These are phyloP conservation scores for Boletellus ananiceps DNA, from an alignment of 768 basidiomycete genomes.

Conservation along the genomic window DNA sequence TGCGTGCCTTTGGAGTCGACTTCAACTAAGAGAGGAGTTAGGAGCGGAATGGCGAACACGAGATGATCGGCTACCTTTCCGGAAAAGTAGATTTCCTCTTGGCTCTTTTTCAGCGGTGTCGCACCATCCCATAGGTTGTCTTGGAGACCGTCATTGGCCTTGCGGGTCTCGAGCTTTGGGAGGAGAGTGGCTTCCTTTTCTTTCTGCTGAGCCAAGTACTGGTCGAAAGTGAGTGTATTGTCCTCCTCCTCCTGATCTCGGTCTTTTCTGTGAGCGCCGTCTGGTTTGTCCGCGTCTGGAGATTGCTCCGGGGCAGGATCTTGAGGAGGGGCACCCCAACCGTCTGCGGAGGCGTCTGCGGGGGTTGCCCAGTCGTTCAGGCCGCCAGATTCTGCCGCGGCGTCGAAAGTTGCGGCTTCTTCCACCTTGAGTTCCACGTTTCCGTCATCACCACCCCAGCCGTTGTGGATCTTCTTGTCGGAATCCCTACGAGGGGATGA, in stretches of 20 bases:
- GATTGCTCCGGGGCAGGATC: slow-evolving; percentile 30
- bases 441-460: slow-evolving; percentile 94
- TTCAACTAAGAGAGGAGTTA: slow-evolving; percentile 47
- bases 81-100: slow-evolving; percentile 74
- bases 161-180: slow-evolving; percentile 73
- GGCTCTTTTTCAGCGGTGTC: slow-evolving; percentile 58
- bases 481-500: slow-evolving; percentile 60
- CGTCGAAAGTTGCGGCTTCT: slow-evolving; percentile 68
- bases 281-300: slow-evolving; percentile 36
- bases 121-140: slow-evolving; percentile 68
- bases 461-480: slow-evolving; percentile 90
- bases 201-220: slow-evolving; percentile 83
- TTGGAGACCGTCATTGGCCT: slow-evolving; percentile 78
- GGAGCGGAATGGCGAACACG: not conserved
- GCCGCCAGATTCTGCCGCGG: slow-evolving; percentile 43
- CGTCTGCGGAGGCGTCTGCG: slow-evolving; percentile 17
- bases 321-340: slow-evolving; percentile 29
- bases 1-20: slow-evolving; percentile 55
- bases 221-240: slow-evolving; percentile 89
- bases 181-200: slow-evolving; percentile 51
- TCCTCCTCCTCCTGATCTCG: slow-evolving; percentile 81
- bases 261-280: slow-evolving; percentile 41
- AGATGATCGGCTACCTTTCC: slow-evolving; percentile 65
- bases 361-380: slow-evolving; percentile 37
- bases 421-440: slow-evolving; percentile 79